These are phyloP conservation scores for Babesia bigemina DNA, from an alignment of 169 alveolate genomes.

Conservation along the genomic window DNA sequence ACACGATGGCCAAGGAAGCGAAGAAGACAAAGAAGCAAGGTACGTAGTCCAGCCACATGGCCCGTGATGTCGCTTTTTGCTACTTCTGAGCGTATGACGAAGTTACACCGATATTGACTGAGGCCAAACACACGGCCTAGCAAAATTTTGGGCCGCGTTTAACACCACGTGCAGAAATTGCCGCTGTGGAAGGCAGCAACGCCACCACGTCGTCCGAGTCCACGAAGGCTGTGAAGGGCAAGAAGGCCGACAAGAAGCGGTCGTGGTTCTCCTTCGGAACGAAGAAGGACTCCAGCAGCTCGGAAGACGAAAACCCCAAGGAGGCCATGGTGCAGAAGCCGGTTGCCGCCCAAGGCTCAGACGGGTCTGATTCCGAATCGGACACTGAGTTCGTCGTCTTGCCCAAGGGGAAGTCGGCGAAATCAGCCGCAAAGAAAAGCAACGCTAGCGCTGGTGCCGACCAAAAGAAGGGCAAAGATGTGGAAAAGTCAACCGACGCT, in stretches of 20 bases:
- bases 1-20: slow-evolving; percentile 27
- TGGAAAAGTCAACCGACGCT: not conserved
- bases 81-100: slow-evolving; percentile 40
- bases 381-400: slow-evolving; percentile 46
- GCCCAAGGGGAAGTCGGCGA: slow-evolving; percentile 4
- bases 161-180: slow-evolving; percentile 1
- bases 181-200: slow-evolving; percentile 22
- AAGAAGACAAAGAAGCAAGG: slow-evolving; percentile 31
- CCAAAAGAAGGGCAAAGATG: not conserved
- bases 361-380: slow-evolving; percentile 20
- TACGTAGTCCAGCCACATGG: slow-evolving; percentile 10
- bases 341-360: not conserved
- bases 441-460: not conserved
- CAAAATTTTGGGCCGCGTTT: not conserved
- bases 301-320: slow-evolving; percentile 8
- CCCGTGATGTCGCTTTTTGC: slow-evolving; percentile 32
- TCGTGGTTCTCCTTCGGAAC: slow-evolving; percentile 42
- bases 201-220: not conserved
- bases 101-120: slow-evolving; percentile 18
- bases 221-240: slow-evolving; percentile 18
- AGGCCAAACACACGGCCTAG: slow-evolving; percentile 6
- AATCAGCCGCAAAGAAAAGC: not conserved
- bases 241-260: slow-evolving; percentile 32
- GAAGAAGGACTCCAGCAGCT: slow-evolving; percentile 15
- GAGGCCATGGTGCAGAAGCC: not conserved